These are phyloP conservation scores for Phytophthora megakarya DNA, from an alignment of 352 stramenopile species.

Conservation along the genomic window DNA sequence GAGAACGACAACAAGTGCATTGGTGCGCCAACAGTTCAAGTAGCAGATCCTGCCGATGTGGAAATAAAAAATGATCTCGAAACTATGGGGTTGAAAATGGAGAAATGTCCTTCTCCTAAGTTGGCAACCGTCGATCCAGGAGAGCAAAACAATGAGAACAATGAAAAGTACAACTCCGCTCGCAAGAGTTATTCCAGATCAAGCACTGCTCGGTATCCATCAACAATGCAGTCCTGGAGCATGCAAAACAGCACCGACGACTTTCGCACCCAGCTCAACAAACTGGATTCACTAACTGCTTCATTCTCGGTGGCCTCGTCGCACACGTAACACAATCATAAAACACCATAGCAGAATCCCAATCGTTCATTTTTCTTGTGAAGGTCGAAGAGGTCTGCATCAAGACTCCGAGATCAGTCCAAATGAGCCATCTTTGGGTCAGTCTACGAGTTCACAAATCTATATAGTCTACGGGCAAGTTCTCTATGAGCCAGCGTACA, in stretches of 20 bases:
- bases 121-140: conserved; percentile 1
- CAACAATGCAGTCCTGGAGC: conserved; percentile 50
- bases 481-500: conserved; percentile 43
- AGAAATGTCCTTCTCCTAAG: conserved; percentile 26
- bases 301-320: conserved; percentile 30
- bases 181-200: conserved; percentile 35
- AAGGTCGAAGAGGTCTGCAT: too few species aligned
- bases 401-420: too few species aligned
- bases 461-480: not conserved
- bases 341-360: not conserved
- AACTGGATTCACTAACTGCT: conserved; percentile 31
- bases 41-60: conserved; percentile 8
- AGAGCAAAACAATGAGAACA: not conserved
- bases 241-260: conserved; percentile 35
- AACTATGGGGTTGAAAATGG: conserved; percentile 8
- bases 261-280: conserved; percentile 34
- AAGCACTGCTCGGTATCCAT: conserved; percentile 41
- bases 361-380: too few species aligned
- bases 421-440: too few species aligned
- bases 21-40: not conserved
- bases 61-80: conserved; percentile 15
- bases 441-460: too few species aligned
- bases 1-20: conserved; percentile 3
- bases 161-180: conserved; percentile 5
- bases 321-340: conserved; percentile 25